These are phyloP conservation scores for Aspergillus kassunensis DNA, from an alignment of 495 filamentous ascomycete genomes.

Conservation along the genomic window DNA sequence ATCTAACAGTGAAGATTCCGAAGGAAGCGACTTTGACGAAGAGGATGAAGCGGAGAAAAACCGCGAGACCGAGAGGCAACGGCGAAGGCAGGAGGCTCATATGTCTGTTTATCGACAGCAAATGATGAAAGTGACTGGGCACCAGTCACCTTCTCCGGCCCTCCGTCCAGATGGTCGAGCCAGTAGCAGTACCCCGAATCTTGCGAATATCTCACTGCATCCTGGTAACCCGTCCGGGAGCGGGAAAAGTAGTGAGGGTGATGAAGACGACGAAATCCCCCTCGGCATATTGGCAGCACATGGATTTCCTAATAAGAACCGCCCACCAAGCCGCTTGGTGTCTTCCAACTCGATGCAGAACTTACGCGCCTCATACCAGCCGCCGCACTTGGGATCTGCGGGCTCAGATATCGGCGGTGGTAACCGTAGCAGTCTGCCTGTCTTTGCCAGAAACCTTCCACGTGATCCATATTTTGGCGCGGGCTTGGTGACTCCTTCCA, in stretches of 20 bases:
- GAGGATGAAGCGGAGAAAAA: slow-evolving; percentile 79
- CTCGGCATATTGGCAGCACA: slow-evolving; percentile 86
- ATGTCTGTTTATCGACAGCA: slow-evolving; percentile 87
- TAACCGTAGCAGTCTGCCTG: slow-evolving; percentile 56
- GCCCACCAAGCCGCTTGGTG: slow-evolving; percentile 69
- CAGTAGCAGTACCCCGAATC: slow-evolving; percentile 44
- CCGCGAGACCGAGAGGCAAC: slow-evolving; percentile 66
- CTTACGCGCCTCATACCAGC: slow-evolving; percentile 38
- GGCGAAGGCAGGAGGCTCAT: slow-evolving; percentile 87
- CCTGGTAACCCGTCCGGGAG: slow-evolving; percentile 36
- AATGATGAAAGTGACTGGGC: slow-evolving; percentile 95
- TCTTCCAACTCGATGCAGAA: slow-evolving; percentile 58
- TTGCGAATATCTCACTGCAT: slow-evolving; percentile 31
- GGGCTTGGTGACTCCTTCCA: slow-evolving; percentile 66
- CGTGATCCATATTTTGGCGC: slow-evolving; percentile 87
- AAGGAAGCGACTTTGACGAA: slow-evolving; percentile 64
- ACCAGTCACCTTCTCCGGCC: slow-evolving; percentile 46
- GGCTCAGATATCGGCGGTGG: slow-evolving; percentile 36
- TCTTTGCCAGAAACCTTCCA: slow-evolving; percentile 83
- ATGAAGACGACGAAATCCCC: slow-evolving; percentile 85
- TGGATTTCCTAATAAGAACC: slow-evolving; percentile 82
- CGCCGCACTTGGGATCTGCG: slow-evolving; percentile 34
- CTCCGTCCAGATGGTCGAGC: slow-evolving; percentile 39
- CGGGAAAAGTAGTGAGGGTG: slow-evolving; percentile 53
- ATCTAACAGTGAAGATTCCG: slow-evolving; percentile 47